Conservation (phyloP, 495 filamentous ascomycete genomes). For the Penicillium maclennaniae region DNA sequence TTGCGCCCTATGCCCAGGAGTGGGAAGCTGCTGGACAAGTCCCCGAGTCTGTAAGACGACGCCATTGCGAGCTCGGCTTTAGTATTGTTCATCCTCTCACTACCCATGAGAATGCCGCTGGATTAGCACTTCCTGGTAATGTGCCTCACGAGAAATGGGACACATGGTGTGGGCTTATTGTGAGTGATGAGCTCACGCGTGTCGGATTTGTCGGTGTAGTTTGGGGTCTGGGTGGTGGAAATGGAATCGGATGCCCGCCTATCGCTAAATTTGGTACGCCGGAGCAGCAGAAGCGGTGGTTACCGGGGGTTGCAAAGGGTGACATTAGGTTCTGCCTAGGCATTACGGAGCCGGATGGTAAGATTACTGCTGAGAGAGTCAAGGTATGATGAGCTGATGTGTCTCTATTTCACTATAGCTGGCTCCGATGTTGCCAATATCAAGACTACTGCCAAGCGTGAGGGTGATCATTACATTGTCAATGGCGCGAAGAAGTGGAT, state of each 20-base stretch:
- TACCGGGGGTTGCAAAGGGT: constrained; percentile 47
- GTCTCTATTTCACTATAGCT: constrained; percentile 19
- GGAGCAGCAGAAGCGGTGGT: constrained; percentile 45
- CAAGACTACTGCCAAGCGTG: constrained; percentile 42
- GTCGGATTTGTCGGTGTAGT: constrained; percentile 42
- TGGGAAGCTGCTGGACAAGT: constrained; percentile 48
- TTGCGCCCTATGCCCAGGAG: constrained; percentile 43
- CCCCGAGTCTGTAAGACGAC: constrained; percentile 32
- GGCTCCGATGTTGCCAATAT: constrained; percentile 54
- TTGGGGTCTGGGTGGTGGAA: constrained; percentile 51
- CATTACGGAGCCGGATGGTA: constrained; percentile 54
- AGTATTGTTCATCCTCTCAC: constrained; percentile 34
- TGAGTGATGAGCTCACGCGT: constrained; percentile 44
- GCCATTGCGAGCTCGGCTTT: constrained; percentile 42
- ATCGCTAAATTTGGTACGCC: constrained; percentile 49
- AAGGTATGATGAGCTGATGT: neutral
- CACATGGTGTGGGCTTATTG: constrained; percentile 47
- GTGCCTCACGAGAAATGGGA: constrained; percentile 47
- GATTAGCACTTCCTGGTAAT: constrained; percentile 32
- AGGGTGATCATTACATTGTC: constrained; percentile 48
- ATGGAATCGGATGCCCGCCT: constrained; percentile 52
- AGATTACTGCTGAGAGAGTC: constrained; percentile 1
- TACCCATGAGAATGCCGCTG: constrained; percentile 31
- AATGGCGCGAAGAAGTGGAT: constrained; percentile 60
- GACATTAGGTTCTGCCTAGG: constrained; percentile 51